Evolutionary conservation across 208 protist species (phyloP).

Genomic region (Plasmodiophora brassicae): DNA sequence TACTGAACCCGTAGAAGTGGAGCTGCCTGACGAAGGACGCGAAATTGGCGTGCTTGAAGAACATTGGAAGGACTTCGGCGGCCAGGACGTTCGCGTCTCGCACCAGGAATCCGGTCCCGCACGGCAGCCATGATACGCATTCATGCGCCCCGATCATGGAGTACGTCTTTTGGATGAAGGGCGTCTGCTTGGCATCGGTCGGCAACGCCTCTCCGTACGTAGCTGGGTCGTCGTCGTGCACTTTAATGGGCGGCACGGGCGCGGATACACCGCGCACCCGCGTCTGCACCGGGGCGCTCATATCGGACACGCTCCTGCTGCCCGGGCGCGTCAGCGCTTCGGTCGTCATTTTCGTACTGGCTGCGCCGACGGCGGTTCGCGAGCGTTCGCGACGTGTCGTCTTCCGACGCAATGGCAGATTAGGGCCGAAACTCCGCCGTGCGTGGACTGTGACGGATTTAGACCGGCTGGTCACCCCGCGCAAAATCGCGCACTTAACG

Average conservation of each 20-base stretch:
- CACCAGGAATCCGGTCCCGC: neutral
- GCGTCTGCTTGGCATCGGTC: constrained; percentile 7
- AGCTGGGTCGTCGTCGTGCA: neutral
- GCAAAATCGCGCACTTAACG: too few species aligned
- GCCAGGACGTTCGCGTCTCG: neutral
- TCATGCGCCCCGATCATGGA: constrained; percentile 1
- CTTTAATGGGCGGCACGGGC: neutral
- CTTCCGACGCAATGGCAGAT: too few species aligned
- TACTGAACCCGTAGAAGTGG: constrained; percentile 9
- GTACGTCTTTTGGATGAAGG: constrained; percentile 26
- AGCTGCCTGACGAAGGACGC: constrained; percentile 8
- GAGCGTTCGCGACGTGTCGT: too few species aligned
- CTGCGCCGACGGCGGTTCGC: too few species aligned
- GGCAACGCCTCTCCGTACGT: neutral
- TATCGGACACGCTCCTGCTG: neutral
- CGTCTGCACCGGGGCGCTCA: neutral
- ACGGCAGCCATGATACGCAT: neutral
- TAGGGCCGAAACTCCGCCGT: too few species aligned
- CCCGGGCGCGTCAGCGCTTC: neutral
- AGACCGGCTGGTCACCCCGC: too few species aligned
- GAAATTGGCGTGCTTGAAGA: constrained; percentile 29
- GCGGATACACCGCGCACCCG: neutral
- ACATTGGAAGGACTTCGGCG: neutral
- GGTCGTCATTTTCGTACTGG: too few species aligned
- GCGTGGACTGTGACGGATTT: too few species aligned